A percentile compares a stretch with the other conserved stretches of the same genome.
Evolutionary conservation across 164 flowering plant genomes (phyloP).

Genomic region (Tetracentron sinense): DNA sequence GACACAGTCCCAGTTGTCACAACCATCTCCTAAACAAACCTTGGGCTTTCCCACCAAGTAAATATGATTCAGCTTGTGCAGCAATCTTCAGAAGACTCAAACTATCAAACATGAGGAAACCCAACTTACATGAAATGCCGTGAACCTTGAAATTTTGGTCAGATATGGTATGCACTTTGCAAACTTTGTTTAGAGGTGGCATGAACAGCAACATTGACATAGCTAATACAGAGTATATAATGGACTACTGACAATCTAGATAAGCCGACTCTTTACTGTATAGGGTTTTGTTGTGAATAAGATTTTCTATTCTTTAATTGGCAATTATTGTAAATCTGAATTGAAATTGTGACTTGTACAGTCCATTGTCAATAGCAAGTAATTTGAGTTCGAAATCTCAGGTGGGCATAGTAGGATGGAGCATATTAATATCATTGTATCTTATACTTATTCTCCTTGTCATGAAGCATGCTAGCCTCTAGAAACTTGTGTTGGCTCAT

Average conservation of each 20-base stretch:
- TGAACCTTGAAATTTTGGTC: background rate
- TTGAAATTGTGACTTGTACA: slow-evolving; percentile 2
- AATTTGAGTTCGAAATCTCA: too few relatives aligned
- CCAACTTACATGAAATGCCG: background rate
- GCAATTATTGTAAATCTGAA: background rate
- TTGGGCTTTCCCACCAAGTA: slow-evolving; percentile 12
- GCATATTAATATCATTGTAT: too few relatives aligned
- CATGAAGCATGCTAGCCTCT: too few relatives aligned
- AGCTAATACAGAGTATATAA: background rate
- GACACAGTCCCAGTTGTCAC: slow-evolving; percentile 16
- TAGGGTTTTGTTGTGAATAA: slow-evolving; percentile 13
- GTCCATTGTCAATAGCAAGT: slow-evolving; percentile 1
- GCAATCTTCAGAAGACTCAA: background rate
- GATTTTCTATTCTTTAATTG: background rate
- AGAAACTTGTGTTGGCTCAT: too few relatives aligned
- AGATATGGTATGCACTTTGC: slow-evolving; percentile 1
- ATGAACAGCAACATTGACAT: background rate
- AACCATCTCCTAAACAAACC: slow-evolving; percentile 8
- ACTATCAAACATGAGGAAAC: background rate
- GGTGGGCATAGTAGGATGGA: too few relatives aligned
- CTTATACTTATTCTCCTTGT: too few relatives aligned
- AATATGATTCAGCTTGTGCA: slow-evolving; percentile 13
- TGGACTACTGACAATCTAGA: slow-evolving; percentile 2
- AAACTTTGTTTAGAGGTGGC: background rate
- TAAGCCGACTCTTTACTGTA: background rate